Evolutionary conservation across 495 filamentous ascomycete species (phyloP).

Genomic region (Amphirosellinia nigrospora): DNA sequence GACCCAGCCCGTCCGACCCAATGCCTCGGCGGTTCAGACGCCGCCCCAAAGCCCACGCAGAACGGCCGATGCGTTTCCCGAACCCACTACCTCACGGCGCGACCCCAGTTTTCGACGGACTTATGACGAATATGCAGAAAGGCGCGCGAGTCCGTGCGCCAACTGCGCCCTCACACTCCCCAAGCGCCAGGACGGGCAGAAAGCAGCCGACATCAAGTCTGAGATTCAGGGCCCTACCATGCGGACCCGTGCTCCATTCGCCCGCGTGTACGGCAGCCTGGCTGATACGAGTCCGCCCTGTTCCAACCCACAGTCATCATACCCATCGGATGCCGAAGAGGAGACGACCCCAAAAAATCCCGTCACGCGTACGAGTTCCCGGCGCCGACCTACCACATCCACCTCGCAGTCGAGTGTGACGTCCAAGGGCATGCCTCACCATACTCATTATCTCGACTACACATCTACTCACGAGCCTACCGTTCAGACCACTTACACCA

Average conservation of each 20-base stretch:
- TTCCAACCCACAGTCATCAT: conserved; percentile 50
- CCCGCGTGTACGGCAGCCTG: conserved; percentile 51
- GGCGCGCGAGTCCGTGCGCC: conserved; percentile 60
- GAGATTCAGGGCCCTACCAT: conserved; percentile 50
- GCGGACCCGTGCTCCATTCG: conserved; percentile 55
- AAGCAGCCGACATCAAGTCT: conserved; percentile 34
- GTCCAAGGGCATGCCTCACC: conserved; percentile 62
- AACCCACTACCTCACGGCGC: conserved; percentile 44
- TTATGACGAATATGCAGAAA: conserved; percentile 62
- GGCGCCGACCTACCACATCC: conserved; percentile 36
- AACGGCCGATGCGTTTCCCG: conserved; percentile 38
- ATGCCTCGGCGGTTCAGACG: conserved; percentile 57
- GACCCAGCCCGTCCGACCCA: conserved; percentile 28
- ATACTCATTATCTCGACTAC: conserved; percentile 85
- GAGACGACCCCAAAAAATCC: conserved; percentile 33
- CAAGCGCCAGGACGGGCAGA: conserved; percentile 51
- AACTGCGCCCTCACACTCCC: conserved; percentile 68
- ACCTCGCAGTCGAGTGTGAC: conserved; percentile 54
- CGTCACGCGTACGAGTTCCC: conserved; percentile 21
- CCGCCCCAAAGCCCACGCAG: conserved; percentile 68
- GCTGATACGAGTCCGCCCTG: conserved; percentile 48
- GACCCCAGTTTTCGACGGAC: conserved; percentile 59
- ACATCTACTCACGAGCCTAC: conserved; percentile 82
- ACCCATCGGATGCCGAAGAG: conserved; percentile 54
- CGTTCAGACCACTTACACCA: conserved; percentile 76